Base-by-base conservation (phyloP, 352 stramenopile species). In the Phytophthora multivora region DNA sequence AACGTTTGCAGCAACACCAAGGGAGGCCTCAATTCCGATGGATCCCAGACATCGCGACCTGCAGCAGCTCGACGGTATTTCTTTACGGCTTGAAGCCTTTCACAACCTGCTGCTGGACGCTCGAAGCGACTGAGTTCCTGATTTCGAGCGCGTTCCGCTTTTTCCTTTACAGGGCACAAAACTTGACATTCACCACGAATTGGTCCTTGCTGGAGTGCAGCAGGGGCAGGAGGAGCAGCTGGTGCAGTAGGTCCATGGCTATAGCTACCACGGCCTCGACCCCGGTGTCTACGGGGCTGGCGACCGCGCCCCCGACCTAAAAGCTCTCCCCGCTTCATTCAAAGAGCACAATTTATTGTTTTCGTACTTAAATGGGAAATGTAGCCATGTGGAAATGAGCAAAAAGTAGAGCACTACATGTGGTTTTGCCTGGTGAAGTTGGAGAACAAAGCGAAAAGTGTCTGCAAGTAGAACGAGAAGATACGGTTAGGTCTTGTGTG, bases 61-160 rank as follows among this genome's bases (percentile, higher is more conserved):
- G 77, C 77, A 47, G 77, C 77, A 35, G 77, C 63, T 53, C 77
- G 69, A n/a, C 77, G 72, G 38, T 86, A 84, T 71, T 83, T 82
- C 47, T 86, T 84, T 7, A 86, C 72, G 2, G 74, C 51, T 26
- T 71, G 52, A 8, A 76, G 52, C 7, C 4, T 46, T 15, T 50
- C 11, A 26, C 15, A 28, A 16, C 35, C 21, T 31, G 28, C 26
- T 43, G 23, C 33, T 35, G 48, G 58, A 35, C 61, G 56, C 63
- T 86, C 77, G 47, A 86, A 86, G 53, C 66, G 75, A 59, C 74
- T 86, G 58, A 86, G 66, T 53, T 86, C 77, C 2, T 59, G 43
- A 8, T 43, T 70, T 46, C 57, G 65, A 49, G 42, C 38, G 16
- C 77, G 77, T 35, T 80, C 72, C 18, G 42, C 15, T 38, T 60